phyloP scores from a whole-genome alignment of 2,329 filamentous ascomycete genomes.

The Diaporthe nobilis region DNA sequence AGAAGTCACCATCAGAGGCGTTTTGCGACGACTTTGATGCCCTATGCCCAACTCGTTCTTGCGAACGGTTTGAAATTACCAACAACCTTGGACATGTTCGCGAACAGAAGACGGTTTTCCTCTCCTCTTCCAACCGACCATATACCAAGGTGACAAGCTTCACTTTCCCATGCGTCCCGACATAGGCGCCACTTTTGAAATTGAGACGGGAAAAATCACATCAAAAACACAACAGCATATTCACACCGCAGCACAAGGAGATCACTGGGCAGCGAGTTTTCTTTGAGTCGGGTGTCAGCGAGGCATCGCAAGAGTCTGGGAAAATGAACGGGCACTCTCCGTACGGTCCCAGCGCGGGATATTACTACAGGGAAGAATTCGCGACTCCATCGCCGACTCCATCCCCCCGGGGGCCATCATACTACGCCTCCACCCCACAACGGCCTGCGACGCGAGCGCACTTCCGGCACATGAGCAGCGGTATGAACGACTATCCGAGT shows the following conservation, averaged over 20 bases:
- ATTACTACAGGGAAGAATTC: slow-evolving; percentile 64
- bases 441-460: slow-evolving; percentile 69
- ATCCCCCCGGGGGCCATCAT: slow-evolving; percentile 63
- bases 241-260: slow-evolving; percentile 23
- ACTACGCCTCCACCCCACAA: slow-evolving; percentile 63
- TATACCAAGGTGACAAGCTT: slow-evolving; percentile 73
- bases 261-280: slow-evolving; percentile 42
- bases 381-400: slow-evolving; percentile 70
- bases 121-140: slow-evolving; percentile 71
- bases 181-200: slow-evolving; percentile 57
- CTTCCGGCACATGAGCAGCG: slow-evolving; percentile 60
- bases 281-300: slow-evolving; percentile 48
- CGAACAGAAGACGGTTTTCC: slow-evolving; percentile 66
- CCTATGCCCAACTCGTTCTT: slow-evolving; percentile 33
- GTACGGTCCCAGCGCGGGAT: slow-evolving; percentile 64
- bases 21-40: slow-evolving; percentile 54
- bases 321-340: slow-evolving; percentile 59
- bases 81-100: slow-evolving; percentile 68
- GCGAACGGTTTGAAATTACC: slow-evolving; percentile 45
- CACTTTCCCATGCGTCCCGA: slow-evolving; percentile 62
- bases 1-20: slow-evolving; percentile 54
- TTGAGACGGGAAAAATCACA: slow-evolving; percentile 39
- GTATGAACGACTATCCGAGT: slow-evolving; percentile 56
- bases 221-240: slow-evolving; percentile 41
- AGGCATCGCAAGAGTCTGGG: slow-evolving; percentile 53